Conservation (phyloP, 805 yeast genomes). For the Ogataea neopini region DNA sequence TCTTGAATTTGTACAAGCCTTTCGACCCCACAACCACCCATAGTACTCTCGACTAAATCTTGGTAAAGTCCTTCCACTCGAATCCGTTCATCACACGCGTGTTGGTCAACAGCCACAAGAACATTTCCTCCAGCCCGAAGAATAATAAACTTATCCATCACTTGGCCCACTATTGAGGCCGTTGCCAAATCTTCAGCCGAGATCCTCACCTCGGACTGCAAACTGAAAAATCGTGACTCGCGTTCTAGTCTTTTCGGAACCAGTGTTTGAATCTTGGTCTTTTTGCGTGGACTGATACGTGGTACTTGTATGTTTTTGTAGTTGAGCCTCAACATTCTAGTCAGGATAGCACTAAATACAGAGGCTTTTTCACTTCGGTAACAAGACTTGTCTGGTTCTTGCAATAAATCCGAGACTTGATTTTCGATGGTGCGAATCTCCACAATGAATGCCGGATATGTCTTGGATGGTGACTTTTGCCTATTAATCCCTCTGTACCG, state of each 20-base stretch:
- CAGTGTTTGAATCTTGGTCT: not conserved
- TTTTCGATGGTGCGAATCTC: not conserved
- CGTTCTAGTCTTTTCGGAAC: not conserved
- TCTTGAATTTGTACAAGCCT: not conserved
- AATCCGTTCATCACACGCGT: slow-evolving; percentile 81
- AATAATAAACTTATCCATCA: slow-evolving; percentile 66
- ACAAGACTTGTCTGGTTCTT: slow-evolving; percentile 41
- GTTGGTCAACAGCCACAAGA: slow-evolving; percentile 67
- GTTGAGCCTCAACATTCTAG: slow-evolving; percentile 32
- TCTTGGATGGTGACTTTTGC: slow-evolving; percentile 34
- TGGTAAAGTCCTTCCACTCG: slow-evolving; percentile 53
- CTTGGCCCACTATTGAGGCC: slow-evolving; percentile 50
- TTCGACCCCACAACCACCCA: not conserved
- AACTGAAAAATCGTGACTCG: slow-evolving; percentile 21
- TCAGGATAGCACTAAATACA: slow-evolving; percentile 34
- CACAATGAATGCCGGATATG: slow-evolving; percentile 38
- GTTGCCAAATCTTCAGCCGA: slow-evolving; percentile 23
- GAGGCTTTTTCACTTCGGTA: slow-evolving; percentile 28
- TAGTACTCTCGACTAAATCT: slow-evolving; percentile 36
- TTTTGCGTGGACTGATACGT: not conserved
- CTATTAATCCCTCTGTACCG: slow-evolving; percentile 5
- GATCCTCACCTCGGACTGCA: slow-evolving; percentile 16
- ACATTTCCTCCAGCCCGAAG: slow-evolving; percentile 27
- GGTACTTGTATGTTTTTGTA: not conserved
- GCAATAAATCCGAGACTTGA: slow-evolving; percentile 39